Conservation (phyloP, 2,329 filamentous ascomycete genomes). For the Penicillium sp. region DNA sequence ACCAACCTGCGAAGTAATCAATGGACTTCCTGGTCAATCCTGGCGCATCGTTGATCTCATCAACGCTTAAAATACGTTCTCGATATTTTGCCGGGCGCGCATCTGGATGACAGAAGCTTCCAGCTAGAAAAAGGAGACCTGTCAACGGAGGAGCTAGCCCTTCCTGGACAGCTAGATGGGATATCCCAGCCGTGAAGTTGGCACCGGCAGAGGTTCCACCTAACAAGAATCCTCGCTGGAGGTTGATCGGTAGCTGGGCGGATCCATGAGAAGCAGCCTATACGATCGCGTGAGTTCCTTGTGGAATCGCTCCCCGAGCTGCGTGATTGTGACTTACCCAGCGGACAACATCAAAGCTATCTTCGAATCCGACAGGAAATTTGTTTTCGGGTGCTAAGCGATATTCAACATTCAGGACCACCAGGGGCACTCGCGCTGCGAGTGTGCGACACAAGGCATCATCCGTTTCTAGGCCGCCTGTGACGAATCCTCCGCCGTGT, state of each 20-base stretch:
- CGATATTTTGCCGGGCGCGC: conserved; percentile 44
- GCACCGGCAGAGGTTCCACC: conserved; percentile 56
- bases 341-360: conserved; percentile 50
- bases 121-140: conserved; percentile 51
- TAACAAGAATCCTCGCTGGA: conserved; percentile 51
- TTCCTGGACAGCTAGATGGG: conserved; percentile 44
- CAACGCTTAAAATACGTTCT: conserved; percentile 36
- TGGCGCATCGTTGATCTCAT: conserved; percentile 35
- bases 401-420: conserved; percentile 55
- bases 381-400: conserved; percentile 54
- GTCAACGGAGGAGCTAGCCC: conserved; percentile 47
- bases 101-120: conserved; percentile 45
- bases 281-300: not conserved
- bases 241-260: conserved; percentile 43
- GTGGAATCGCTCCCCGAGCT: not conserved
- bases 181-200: conserved; percentile 53
- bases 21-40: conserved; percentile 40
- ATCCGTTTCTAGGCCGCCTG: conserved; percentile 48
- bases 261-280: conserved; percentile 11
- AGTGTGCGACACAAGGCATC: conserved; percentile 46
- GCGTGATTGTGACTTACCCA: conserved; percentile 35
- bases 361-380: conserved; percentile 53
- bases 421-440: conserved; percentile 36
- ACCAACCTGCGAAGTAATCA: conserved; percentile 33
- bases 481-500: conserved; percentile 50